Base-by-base conservation (phyloP, 2,329 filamentous ascomycete genomes). In the Apiospora hydei region DNA sequence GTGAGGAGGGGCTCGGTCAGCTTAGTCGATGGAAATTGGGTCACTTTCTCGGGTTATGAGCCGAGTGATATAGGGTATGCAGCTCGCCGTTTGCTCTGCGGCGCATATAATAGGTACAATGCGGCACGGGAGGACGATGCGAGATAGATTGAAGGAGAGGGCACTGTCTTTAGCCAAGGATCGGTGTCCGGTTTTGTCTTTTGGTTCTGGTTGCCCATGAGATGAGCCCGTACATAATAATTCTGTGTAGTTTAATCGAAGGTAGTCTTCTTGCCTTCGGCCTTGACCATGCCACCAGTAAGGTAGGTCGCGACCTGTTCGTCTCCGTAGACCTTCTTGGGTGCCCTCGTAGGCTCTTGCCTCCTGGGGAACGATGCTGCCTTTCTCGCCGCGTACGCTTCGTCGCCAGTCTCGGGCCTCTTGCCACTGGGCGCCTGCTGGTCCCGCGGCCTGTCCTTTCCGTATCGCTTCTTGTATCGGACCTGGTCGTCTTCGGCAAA, bases 401-500 rank as follows among this genome's bases (percentile, higher is more conserved):
- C 34, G 18, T 41, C 57, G 16, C 38, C 34, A 10, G 16, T 16
- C 14, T 41, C 57, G 76, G 83, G 84, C 72, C 82, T 79, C 66
- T 79, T 81, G 79, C 34, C 18, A 83, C 83, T 26, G 74, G 53
- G 53, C 41, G 11, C 47, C 14, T 51, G 47, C 30, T 11, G 34
- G 14, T 64, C 71, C 80, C 78, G 81, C 80, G 77, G 85, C 79
- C 72, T 85, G 53, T 92, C 92, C 82, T 95, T 96, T 75, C 94
- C 93, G 79, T 93, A 98, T 1, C 96, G 90, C 87, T 98, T 99
- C 86, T 96, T 96, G 83, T 99, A 99, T 72, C 96, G 87, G 46
- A 90, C 90, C 77, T 94, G 91, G 72, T 95, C 91, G 82, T 98
- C 96, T 84, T 99, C 96, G 26, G 96, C 96, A 78, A 96, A 95